Conservation (phyloP, 1,139 yeast species). For the Pichia sp. region DNA sequence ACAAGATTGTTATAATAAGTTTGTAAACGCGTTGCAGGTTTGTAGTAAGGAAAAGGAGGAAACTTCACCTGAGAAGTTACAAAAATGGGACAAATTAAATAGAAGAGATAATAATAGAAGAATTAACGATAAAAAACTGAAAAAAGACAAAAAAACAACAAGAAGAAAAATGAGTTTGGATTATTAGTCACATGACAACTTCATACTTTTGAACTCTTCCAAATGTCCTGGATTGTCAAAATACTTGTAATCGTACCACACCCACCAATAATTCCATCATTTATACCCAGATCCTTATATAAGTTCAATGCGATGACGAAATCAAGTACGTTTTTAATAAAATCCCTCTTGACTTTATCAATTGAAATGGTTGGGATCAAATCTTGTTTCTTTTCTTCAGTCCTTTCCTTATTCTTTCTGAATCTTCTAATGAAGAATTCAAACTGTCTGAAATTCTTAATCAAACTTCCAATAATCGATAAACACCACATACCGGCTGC, state of each 20-base stretch:
- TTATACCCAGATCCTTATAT: conserved; percentile 51
- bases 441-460: conserved; percentile 27
- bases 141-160: conserved; percentile 20
- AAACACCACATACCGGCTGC: conserved; percentile 71
- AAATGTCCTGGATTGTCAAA: conserved; percentile 70
- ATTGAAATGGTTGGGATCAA: conserved; percentile 8
- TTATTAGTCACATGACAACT: conserved; percentile 9
- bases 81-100: conserved; percentile 21
- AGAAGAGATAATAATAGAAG: conserved; percentile 21
- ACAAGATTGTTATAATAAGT: conserved; percentile 24
- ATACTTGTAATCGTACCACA: conserved; percentile 81
- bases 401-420: neutral
- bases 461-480: conserved; percentile 44
- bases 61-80: conserved; percentile 14
- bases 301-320: conserved; percentile 68
- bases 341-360: conserved; percentile 47
- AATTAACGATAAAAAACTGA: conserved; percentile 18
- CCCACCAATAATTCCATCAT: conserved; percentile 78
- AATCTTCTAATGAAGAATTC: conserved; percentile 11
- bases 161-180: conserved; percentile 17
- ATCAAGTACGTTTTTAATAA: conserved; percentile 77
- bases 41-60: conserved; percentile 19
- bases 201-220: conserved; percentile 33
- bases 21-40: conserved; percentile 19
- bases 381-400: conserved; percentile 28